Base-by-base conservation (phyloP, 2,329 filamentous ascomycete genomes). In the Pseudocercospora crystallina region DNA sequence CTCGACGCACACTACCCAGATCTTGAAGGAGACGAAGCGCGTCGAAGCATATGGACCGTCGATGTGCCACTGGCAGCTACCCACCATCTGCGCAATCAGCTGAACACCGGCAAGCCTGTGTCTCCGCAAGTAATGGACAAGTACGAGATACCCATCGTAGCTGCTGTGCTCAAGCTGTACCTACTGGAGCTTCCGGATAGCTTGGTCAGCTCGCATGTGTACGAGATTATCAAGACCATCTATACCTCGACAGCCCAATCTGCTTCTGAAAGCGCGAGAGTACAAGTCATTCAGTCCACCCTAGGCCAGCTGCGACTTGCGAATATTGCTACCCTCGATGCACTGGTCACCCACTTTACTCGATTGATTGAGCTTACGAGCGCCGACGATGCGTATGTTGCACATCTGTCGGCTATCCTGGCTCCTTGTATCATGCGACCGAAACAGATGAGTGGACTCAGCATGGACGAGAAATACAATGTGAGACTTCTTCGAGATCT, bases 311-410 rank as follows among this genome's bases (percentile, higher is more conserved):
- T 99, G 49, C 87, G 92, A 54, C 84, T 99, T 49, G 90, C 94
- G 58, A 99, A 99, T 70, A 99, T 99, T 70, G 94, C 94, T 41
- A 97, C 94, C n/a, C 83, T 99, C 53, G 94, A 99, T 71, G 94
- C 94, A 35, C 88, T 96, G 68, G 95, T 95, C 80, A 97, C 95
- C 60, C 94, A 99, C 73, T 97, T 99, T 70, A 96, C 92, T 34
- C 88, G 94, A 54, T 78, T 99, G 53, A 95, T 99, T 66, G 94
- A 99, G 70, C 80, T 99, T 57, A 99, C 94, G 2, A 97, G 92
- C 11, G 94, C 94, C 30, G 92, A 96, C 61, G 94, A 99, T 67
- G 76, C 83, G 37, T 99, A 95, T 67, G 75, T 95, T 50, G 69
- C 85, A 10, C 76, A 84, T 33, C 81, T 99, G 34, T 88, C 90